phyloP scores from a whole-genome alignment of 2,329 filamentous ascomycete genomes.

The Blastomyces parvus region DNA sequence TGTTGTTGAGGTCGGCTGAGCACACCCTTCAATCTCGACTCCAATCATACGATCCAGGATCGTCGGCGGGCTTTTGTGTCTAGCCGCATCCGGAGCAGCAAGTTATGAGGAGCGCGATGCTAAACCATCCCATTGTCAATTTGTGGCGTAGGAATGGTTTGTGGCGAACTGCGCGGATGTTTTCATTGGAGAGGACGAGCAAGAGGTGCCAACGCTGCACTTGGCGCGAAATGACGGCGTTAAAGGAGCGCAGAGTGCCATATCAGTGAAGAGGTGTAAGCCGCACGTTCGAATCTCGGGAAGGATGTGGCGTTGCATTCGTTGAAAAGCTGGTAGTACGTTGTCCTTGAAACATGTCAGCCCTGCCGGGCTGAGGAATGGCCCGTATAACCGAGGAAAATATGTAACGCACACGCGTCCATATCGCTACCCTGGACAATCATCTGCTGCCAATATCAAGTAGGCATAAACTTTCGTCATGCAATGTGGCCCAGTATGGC shows the following conservation, averaged over 20 bases:
- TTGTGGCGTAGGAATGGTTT: neutral
- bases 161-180: neutral
- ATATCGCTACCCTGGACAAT: neutral
- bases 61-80: neutral
- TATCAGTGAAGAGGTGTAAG: neutral
- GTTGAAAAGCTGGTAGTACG: neutral
- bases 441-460: neutral
- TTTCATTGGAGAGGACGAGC: conserved; percentile 9
- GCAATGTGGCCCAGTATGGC: neutral
- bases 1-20: neutral
- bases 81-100: neutral
- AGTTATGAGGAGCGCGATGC: too few species aligned
- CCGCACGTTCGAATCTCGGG: neutral
- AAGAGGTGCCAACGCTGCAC: conserved; percentile 13
- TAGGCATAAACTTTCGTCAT: neutral
- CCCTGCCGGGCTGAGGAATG: too few species aligned
- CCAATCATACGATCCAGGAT: neutral
- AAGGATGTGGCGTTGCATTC: neutral
- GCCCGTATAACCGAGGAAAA: neutral
- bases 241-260: neutral
- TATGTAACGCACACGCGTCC: neutral
- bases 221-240: neutral
- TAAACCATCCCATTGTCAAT: neutral
- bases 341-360: neutral
- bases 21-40: too few species aligned